Percentiles rank a stretch among this genome's conserved stretches.
Evolutionary conservation across 176 grass and related monocot species (phyloP).

Genomic region (Aegilops sharonensis): DNA sequence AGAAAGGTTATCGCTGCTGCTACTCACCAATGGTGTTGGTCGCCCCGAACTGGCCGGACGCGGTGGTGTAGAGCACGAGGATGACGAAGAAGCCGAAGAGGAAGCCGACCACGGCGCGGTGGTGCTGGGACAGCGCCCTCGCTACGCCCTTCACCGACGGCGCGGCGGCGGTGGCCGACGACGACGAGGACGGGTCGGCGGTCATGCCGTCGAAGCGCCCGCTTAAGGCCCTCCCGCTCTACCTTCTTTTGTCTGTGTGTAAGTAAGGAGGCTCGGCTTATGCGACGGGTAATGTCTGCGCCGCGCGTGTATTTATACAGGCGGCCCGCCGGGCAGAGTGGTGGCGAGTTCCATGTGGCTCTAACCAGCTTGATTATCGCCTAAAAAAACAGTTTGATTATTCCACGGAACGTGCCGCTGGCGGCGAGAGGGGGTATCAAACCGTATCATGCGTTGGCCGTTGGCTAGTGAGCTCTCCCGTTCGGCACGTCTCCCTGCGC

Average conservation of each 20-base stretch:
- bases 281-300: not conserved
- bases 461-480: not conserved
- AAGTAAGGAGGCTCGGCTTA: not conserved
- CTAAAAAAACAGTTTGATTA: not conserved
- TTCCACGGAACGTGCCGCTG: slow-evolving; percentile 9
- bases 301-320: not conserved
- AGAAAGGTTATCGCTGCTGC: not conserved
- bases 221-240: not conserved
- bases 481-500: not conserved
- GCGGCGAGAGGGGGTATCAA: not conserved
- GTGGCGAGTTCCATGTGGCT: slow-evolving; percentile 8
- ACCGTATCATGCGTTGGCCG: not conserved
- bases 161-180: not conserved
- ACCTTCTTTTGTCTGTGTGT: not conserved
- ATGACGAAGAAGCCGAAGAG: slow-evolving; percentile 40
- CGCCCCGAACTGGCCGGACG: slow-evolving; percentile 16
- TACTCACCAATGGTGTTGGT: slow-evolving; percentile 9
- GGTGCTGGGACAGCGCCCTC: slow-evolving; percentile 25
- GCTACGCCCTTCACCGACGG: slow-evolving; percentile 10
- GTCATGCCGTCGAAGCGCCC: not conserved
- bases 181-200: not conserved
- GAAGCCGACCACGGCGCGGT: slow-evolving; percentile 26
- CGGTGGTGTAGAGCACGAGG: slow-evolving; percentile 35
- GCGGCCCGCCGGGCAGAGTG: not conserved
- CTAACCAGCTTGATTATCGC: not conserved